phyloP scores from a whole-genome alignment of 2,329 filamentous ascomycete genomes.

The Botrytis hyacinthi region DNA sequence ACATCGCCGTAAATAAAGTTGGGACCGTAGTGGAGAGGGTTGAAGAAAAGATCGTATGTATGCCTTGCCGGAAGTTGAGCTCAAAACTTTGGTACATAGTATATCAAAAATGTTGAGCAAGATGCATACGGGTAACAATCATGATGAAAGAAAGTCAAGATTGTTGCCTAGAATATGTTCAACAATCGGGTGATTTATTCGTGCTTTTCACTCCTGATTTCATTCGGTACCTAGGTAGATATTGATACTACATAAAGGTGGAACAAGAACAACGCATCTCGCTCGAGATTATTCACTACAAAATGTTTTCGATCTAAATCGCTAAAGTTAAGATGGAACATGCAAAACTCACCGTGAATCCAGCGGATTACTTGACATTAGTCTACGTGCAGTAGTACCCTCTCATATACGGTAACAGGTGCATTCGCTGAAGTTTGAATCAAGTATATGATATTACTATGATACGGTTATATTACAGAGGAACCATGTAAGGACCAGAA shows the following conservation, averaged over 20 bases:
- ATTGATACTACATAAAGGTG: neutral
- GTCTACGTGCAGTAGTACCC: accelerated
- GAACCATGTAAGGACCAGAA: neutral
- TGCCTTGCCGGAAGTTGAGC: neutral
- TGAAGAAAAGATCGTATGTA: neutral
- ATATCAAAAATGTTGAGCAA: neutral
- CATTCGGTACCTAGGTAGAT: accelerated
- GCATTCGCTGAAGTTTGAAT: neutral
- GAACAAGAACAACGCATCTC: neutral
- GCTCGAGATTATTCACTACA: neutral
- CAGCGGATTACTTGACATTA: neutral
- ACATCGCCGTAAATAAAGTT: neutral
- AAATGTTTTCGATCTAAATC: neutral
- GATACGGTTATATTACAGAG: neutral
- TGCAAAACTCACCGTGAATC: neutral
- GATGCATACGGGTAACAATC: neutral
- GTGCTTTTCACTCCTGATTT: neutral
- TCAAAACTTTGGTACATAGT: neutral
- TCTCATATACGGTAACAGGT: accelerated
- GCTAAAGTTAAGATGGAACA: neutral
- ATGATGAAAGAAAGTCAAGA: neutral
- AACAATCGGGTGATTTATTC: neutral
- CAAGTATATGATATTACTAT: neutral
- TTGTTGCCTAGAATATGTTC: neutral
- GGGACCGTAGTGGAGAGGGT: neutral